Evolutionary conservation across 495 filamentous ascomycete species (phyloP).

Genomic region (Clavariopsis aquatica): DNA sequence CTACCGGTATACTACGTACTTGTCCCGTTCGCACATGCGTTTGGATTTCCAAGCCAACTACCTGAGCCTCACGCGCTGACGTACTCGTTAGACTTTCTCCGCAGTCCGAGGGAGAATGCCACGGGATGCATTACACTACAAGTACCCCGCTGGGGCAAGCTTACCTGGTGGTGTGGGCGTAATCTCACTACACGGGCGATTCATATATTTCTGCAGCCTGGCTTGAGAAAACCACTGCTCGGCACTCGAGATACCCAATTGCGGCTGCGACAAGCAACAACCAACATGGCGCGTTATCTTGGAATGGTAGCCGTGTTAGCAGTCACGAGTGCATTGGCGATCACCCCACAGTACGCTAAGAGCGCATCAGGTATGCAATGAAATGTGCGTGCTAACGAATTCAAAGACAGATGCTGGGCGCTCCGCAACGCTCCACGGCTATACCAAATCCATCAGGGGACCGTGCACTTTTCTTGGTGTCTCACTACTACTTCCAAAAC

Average conservation of each 20-base stretch:
- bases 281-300: slow-evolving; percentile 25
- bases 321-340: slow-evolving; percentile 23
- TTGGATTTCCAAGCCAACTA: too few species aligned
- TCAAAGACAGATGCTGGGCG: slow-evolving; percentile 35
- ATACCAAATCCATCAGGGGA: slow-evolving; percentile 29
- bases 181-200: not conserved
- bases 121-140: too few species aligned
- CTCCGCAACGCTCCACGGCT: slow-evolving; percentile 25
- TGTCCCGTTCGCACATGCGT: too few species aligned
- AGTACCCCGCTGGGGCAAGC: slow-evolving; percentile 2
- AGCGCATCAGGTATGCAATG: not conserved
- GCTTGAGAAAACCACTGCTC: not conserved
- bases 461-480: slow-evolving; percentile 41
- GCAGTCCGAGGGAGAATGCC: too few species aligned
- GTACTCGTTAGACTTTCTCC: too few species aligned
- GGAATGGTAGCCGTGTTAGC: slow-evolving; percentile 24
- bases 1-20: too few species aligned
- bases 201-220: not conserved
- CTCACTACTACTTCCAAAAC: slow-evolving; percentile 52
- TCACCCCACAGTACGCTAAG: slow-evolving; percentile 28
- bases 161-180: not conserved
- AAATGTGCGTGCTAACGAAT: not conserved
- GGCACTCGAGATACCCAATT: not conserved
- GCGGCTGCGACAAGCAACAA: not conserved
- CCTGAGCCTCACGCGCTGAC: too few species aligned